Evolutionary conservation across 2,329 filamentous ascomycete genomes (phyloP).

Genomic region (Aspergillus viridinutans): DNA sequence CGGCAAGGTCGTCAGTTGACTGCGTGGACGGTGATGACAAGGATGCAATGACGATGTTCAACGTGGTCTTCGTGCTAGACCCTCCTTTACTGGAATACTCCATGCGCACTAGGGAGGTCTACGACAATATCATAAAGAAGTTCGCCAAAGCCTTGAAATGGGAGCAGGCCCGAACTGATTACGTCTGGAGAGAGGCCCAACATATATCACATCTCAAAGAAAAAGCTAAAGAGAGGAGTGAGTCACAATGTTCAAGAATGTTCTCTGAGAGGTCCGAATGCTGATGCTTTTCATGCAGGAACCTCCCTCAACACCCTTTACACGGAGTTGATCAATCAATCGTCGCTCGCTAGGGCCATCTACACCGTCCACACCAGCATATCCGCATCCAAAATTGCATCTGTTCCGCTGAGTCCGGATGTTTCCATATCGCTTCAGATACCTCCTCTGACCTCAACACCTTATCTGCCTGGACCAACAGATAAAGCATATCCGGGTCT

Average conservation of each 20-base stretch:
- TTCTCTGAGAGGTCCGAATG: background rate
- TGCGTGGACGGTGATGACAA: slow-evolving; percentile 37
- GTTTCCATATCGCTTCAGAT: slow-evolving; percentile 62
- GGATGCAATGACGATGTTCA: slow-evolving; percentile 90
- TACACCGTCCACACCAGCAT: slow-evolving; percentile 77
- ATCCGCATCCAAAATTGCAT: slow-evolving; percentile 79
- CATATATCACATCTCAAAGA: slow-evolving; percentile 76
- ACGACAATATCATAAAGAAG: slow-evolving; percentile 85
- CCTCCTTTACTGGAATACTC: slow-evolving; percentile 74
- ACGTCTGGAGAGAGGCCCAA: slow-evolving; percentile 88
- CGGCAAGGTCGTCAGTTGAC: slow-evolving; percentile 20
- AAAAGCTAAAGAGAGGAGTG: slow-evolving; percentile 63
- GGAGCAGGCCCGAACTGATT: slow-evolving; percentile 83
- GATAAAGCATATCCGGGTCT: slow-evolving; percentile 69
- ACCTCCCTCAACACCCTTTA: slow-evolving; percentile 36
- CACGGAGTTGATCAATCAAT: slow-evolving; percentile 52
- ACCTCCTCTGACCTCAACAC: slow-evolving; percentile 61
- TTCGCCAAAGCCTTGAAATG: slow-evolving; percentile 90
- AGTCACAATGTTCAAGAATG: background rate
- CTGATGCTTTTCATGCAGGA: slow-evolving; percentile 23
- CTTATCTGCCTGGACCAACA: slow-evolving; percentile 65
- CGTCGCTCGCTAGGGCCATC: slow-evolving; percentile 76
- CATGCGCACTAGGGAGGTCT: slow-evolving; percentile 69
- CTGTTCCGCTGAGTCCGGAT: slow-evolving; percentile 66
- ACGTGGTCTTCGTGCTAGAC: slow-evolving; percentile 86